These are phyloP conservation scores for Xylaria sp. DNA, from an alignment of 495 filamentous ascomycete genomes.

Conservation along the genomic window DNA sequence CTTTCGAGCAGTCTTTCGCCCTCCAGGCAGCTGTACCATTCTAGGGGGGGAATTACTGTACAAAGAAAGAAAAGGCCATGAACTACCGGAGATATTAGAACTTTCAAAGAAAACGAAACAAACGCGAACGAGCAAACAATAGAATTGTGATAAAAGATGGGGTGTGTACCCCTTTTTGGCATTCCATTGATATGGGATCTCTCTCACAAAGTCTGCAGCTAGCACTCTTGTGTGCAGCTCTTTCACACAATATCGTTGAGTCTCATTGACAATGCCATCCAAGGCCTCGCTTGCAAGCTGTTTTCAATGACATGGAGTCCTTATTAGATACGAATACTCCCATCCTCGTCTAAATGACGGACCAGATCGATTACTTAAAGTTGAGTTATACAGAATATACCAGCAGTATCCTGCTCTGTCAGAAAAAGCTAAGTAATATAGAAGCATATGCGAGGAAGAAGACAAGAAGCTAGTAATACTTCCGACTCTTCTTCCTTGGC, in stretches of 20 bases:
- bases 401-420: neutral
- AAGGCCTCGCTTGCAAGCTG: neutral
- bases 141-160: slow-evolving; percentile 14
- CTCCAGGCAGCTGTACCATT: slow-evolving; percentile 11
- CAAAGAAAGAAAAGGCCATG: neutral
- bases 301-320: neutral
- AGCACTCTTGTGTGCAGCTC: neutral
- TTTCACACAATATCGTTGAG: neutral
- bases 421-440: neutral
- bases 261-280: neutral
- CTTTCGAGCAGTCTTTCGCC: slow-evolving; percentile 20
- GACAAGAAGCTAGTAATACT: slow-evolving; percentile 20
- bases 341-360: neutral
- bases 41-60: neutral
- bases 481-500: slow-evolving; percentile 6
- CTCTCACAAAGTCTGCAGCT: neutral
- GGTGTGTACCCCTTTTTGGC: neutral
- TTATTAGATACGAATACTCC: slow-evolving; percentile 1
- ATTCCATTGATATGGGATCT: slow-evolving; percentile 3
- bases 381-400: neutral
- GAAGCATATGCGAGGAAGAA: slow-evolving; percentile 1
- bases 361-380: neutral
- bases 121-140: slow-evolving; percentile 14
- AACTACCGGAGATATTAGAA: neutral
- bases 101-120: neutral